A percentile compares a stretch with the other conserved stretches of the same genome.
Evolutionary conservation across 805 yeast species (phyloP).

Genomic region (Komagataella mondaviorum): DNA sequence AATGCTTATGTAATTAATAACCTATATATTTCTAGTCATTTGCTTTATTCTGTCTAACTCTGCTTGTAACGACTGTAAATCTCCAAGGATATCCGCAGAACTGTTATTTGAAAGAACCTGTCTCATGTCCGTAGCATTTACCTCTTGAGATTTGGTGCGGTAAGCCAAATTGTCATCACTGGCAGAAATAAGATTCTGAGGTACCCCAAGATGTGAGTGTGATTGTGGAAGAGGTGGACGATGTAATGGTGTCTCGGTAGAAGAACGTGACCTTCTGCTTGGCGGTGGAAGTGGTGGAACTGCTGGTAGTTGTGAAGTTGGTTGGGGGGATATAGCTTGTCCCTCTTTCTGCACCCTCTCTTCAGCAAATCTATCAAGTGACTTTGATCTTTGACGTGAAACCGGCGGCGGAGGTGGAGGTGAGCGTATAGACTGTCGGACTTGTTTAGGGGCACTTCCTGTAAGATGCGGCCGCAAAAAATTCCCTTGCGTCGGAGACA

Average conservation of each 20-base stretch:
- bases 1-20: not conserved
- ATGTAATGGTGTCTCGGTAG: constrained; percentile 15
- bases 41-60: constrained; percentile 37
- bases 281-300: constrained; percentile 8
- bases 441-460: constrained; percentile 41
- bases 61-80: constrained; percentile 51
- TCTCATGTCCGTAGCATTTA: not conserved
- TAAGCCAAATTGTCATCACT: constrained; percentile 5
- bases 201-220: not conserved
- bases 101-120: not conserved
- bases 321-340: not conserved
- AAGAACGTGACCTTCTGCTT: constrained; percentile 3
- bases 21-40: not conserved
- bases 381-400: not conserved
- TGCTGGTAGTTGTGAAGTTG: constrained; percentile 3
- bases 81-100: constrained; percentile 31
- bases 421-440: constrained; percentile 11
- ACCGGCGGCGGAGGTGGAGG: constrained; percentile 3
- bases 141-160: not conserved
- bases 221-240: constrained; percentile 20
- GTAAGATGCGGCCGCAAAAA: constrained; percentile 24
- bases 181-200: constrained; percentile 3
- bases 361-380: not conserved
- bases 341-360: not conserved
- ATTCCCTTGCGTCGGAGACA: not conserved